These are phyloP conservation scores for Didymella segeticola DNA, from an alignment of 2,329 filamentous ascomycete genomes.

Conservation along the genomic window DNA sequence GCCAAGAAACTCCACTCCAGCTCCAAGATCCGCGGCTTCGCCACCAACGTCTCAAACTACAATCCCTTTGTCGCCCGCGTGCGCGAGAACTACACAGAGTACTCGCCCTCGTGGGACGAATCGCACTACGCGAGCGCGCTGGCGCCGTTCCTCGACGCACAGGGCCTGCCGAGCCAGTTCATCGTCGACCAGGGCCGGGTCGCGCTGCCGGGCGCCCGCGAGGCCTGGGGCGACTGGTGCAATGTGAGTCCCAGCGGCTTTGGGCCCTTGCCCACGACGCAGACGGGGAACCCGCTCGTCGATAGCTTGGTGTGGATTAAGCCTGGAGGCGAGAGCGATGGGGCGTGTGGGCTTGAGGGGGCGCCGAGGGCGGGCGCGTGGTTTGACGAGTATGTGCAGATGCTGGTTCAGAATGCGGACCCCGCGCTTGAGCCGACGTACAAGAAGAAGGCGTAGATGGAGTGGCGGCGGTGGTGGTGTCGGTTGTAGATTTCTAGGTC, in stretches of 20 bases:
- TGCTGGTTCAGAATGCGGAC: slow-evolving; percentile 37
- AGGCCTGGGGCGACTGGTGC: slow-evolving; percentile 41
- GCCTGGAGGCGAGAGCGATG: slow-evolving; percentile 40
- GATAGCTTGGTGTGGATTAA: slow-evolving; percentile 43
- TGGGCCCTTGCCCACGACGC: slow-evolving; percentile 24
- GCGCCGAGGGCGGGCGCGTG: slow-evolving; percentile 37
- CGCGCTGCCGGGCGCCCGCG: slow-evolving; percentile 29
- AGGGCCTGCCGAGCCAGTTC: slow-evolving; percentile 35
- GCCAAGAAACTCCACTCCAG: slow-evolving; percentile 31
- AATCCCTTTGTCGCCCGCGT: slow-evolving; percentile 35
- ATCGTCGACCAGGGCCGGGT: slow-evolving; percentile 40
- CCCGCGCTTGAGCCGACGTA: slow-evolving; percentile 32
- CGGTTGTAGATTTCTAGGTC: not conserved
- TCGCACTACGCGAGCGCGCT: slow-evolving; percentile 33
- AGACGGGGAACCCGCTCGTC: slow-evolving; percentile 32
- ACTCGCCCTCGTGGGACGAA: slow-evolving; percentile 33
- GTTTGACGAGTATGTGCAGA: slow-evolving; percentile 40
- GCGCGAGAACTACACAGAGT: slow-evolving; percentile 36
- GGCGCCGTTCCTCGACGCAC: slow-evolving; percentile 28
- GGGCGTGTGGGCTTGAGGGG: slow-evolving; percentile 32
- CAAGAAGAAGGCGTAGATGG: slow-evolving; percentile 11
- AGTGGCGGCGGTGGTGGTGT: not conserved
- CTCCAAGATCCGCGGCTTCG: slow-evolving; percentile 35
- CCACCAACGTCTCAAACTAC: slow-evolving; percentile 40
- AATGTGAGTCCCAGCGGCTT: slow-evolving; percentile 36